Base-by-base conservation (phyloP, 2,329 filamentous ascomycete species). In the Dissoconium aciculare region DNA sequence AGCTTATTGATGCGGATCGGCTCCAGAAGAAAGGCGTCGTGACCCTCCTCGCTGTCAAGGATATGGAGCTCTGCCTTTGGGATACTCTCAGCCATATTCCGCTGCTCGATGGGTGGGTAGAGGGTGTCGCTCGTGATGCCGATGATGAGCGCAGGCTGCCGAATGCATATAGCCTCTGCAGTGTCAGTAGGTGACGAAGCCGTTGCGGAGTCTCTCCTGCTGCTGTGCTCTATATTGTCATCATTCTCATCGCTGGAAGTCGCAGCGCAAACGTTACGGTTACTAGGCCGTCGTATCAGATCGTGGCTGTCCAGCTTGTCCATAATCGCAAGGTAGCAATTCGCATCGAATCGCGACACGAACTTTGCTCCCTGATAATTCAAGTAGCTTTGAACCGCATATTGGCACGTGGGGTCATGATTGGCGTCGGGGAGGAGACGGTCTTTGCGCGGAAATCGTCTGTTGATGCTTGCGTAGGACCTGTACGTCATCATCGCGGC, bases 291-390 rank as follows among this genome's bases (percentile, higher is more conserved):
- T n/a, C n/a, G n/a, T n/a, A n/a, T n/a, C n/a, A 98, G 74, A 53
- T 98, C 89, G 56, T 98, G 89, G 0, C 89, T 95, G 53, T 98
- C 89, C 11, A 98, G 71, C 58, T 98, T 98, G 48, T 89, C 78
- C 4, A 89, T 95, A 57, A 98, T 94, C 43, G 89, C 85, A 45
- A 98, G 95, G 61, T 98, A 98, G 61, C 89, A 98, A 56, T 98
- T 98, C 48, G 84, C 82, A 56, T 98, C 89, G 55, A 95, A 98
- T 6, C 89, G 79, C 55, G 81, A 84, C 46, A 95, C 89, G 47
- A 98, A 98, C 56, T 98, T 98, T 46, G 78, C 71, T 33, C 84
- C 87, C 58, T 98, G 89, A 57, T 98, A 98, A 12, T 89, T 79
- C 26, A 98, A 70, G 57, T 98, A 98, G 0, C 85, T 94, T 55